Conservation (phyloP, 1,284 basidiomycete species). For the Puccinia novopanici region DNA sequence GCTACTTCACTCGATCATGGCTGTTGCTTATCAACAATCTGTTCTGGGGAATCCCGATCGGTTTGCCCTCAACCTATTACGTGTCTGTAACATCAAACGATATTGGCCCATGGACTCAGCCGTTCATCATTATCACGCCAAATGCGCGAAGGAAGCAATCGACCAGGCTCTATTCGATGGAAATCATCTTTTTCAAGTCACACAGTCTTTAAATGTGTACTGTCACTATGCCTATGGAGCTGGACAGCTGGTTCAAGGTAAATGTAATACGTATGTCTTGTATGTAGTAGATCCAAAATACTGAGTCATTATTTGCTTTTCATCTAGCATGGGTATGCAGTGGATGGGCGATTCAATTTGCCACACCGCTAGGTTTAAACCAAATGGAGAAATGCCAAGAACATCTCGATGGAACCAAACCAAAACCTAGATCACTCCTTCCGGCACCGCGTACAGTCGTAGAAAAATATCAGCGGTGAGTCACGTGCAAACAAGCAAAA, state of each 20-base stretch:
- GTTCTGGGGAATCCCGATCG: conserved; percentile 11
- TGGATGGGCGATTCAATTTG: conserved; percentile 23
- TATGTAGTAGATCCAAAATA: not conserved
- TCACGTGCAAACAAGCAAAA: not conserved
- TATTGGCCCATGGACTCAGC: conserved; percentile 28
- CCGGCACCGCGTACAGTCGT: not conserved
- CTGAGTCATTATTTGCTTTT: not conserved
- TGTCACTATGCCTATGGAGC: conserved; percentile 17
- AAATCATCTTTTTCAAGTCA: conserved; percentile 30
- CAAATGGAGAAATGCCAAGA: conserved; percentile 26
- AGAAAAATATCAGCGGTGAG: conserved; percentile 41
- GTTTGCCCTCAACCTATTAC: conserved; percentile 20
- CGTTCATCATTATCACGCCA: conserved; percentile 32
- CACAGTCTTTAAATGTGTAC: conserved; percentile 22
- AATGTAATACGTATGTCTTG: not conserved
- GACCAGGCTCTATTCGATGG: conserved; percentile 23
- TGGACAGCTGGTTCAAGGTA: conserved; percentile 28
- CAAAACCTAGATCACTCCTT: conserved; percentile 25
- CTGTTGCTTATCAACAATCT: conserved; percentile 25
- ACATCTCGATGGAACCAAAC: conserved; percentile 24
- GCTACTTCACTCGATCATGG: conserved; percentile 42
- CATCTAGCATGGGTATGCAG: conserved; percentile 34
- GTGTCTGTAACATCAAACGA: conserved; percentile 29
- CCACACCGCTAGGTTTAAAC: conserved; percentile 38
- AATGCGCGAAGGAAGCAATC: conserved; percentile 27